phyloP scores from a whole-genome alignment of 1,139 yeast genomes.

The Saccharomyces hybrid region DNA sequence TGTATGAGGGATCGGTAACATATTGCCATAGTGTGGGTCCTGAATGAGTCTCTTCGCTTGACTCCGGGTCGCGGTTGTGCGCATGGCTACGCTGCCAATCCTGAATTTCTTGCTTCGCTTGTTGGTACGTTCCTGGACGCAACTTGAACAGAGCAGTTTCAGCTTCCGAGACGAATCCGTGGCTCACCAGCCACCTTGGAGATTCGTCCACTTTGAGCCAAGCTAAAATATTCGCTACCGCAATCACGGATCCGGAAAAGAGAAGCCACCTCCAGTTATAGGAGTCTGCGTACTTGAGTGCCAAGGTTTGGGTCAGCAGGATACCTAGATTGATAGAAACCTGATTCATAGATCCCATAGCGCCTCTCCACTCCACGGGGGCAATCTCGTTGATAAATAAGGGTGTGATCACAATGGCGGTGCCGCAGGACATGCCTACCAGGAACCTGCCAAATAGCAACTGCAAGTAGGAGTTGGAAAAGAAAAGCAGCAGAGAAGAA shows the following conservation, averaged over 20 bases:
- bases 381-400: constrained; percentile 72
- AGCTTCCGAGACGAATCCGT: constrained; percentile 32
- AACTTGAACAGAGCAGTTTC: constrained; percentile 30
- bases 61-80: constrained; percentile 1
- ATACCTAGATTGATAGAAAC: constrained; percentile 81
- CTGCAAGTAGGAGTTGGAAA: constrained; percentile 38
- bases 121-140: constrained; percentile 27
- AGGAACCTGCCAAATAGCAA: constrained; percentile 65
- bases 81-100: constrained; percentile 21
- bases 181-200: constrained; percentile 66
- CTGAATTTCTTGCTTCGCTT: constrained; percentile 30
- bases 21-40: constrained; percentile 35
- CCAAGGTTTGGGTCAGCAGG: constrained; percentile 64
- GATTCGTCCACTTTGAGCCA: constrained; percentile 57
- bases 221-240: constrained; percentile 41
- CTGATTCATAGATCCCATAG: constrained; percentile 83
- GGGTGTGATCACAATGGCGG: constrained; percentile 78
- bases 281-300: constrained; percentile 58
- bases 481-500: constrained; percentile 63
- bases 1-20: constrained; percentile 43
- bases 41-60: not conserved
- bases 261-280: constrained; percentile 67
- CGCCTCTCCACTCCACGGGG: constrained; percentile 60
- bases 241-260: constrained; percentile 49
- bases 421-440: constrained; percentile 82